Evolutionary conservation across 2,329 filamentous ascomycete genomes (phyloP).

Genomic region (Beauveria pseudobassiana): DNA sequence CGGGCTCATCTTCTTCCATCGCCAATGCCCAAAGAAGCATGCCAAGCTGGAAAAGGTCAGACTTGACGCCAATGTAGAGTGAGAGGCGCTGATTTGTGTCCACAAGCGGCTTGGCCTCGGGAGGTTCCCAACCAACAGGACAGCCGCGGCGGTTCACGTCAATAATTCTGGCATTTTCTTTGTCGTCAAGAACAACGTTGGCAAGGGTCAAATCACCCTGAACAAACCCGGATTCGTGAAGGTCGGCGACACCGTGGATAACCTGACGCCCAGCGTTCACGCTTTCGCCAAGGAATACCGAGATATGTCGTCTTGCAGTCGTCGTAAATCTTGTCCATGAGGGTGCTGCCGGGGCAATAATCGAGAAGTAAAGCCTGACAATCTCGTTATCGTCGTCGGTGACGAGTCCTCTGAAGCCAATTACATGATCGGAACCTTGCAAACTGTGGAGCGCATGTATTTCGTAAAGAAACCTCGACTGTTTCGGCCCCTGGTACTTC

Average conservation of each 20-base stretch:
- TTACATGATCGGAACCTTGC: conserved; percentile 65
- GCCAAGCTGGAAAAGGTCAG: conserved; percentile 88
- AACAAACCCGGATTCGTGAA: conserved; percentile 93
- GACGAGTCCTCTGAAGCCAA: conserved; percentile 80
- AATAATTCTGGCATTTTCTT: conserved; percentile 89
- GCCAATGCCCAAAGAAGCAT: conserved; percentile 96
- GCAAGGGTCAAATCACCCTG: conserved; percentile 96
- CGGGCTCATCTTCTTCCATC: conserved; percentile 82
- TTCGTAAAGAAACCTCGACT: conserved; percentile 90
- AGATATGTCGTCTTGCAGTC: conserved; percentile 50
- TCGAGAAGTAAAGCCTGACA: conserved; percentile 83
- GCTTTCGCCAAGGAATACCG: conserved; percentile 57
- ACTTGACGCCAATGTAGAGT: conserved; percentile 98
- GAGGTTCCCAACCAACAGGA: conserved; percentile 94
- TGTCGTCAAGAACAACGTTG: conserved; percentile 86
- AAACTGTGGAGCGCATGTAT: conserved; percentile 87
- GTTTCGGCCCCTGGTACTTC: conserved; percentile 95
- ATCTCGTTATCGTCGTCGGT: conserved; percentile 77
- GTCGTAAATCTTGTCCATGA: conserved; percentile 89
- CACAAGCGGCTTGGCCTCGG: conserved; percentile 79
- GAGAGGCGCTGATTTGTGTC: conserved; percentile 83
- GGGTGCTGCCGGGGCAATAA: conserved; percentile 76
- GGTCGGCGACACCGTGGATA: conserved; percentile 78
- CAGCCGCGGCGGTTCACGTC: conserved; percentile 98
- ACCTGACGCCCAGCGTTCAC: conserved; percentile 90